Evolutionary conservation across 2,329 filamentous ascomycete genomes (phyloP), one percentile per base, ranked within the genome.

Genomic region (Gnomoniopsis smithogilvyi): DNA sequence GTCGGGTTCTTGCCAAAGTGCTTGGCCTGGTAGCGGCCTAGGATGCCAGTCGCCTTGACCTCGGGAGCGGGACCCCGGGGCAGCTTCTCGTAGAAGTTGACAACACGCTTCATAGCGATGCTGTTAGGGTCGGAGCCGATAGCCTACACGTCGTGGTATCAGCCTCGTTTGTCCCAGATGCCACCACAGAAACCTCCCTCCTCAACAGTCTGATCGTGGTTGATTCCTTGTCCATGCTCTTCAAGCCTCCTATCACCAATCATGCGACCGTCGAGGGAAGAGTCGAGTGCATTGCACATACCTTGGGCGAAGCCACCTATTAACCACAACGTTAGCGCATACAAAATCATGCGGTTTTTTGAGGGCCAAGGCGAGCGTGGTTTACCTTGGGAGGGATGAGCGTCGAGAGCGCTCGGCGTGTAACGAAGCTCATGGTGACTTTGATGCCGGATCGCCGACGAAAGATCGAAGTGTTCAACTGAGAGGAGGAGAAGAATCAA

Each of bases 61-160:
- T 92, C 87, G 70, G 95, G 93, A 71, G 93, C 93, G 68, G 91
- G 78, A 69, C 95, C 96, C 73, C 93, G 92, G 74, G 96, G 95
- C 62, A 99, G 92, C 79, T 94, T 96, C 83, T 96, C 92, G 86
- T 99, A 99, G 86, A 99, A 98, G 81, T 85, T 91, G 77, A 98
- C 94, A 69, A 99, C 92, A 72, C 93, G 91, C 77, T 96, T 90
- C 95, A 99, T 98, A 76, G 94, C 92, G 73, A 92, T 86, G 74
- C 95, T 95, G 87, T 98, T 94, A 74, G 93, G 91, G 69, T 93
- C 92, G 74, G 90, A 90, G 73, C 95, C 94, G 74, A 99, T 92
- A 70, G 91, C 93, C 95, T 98, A 22, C 2, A 34, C n/a, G 22
- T 43, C 38, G 34, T 14, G 34, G 22, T n/a, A 30, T 62, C 36